Base-by-base conservation (phyloP, 1,284 basidiomycete genomes). In the Moesziomyces sp. region DNA sequence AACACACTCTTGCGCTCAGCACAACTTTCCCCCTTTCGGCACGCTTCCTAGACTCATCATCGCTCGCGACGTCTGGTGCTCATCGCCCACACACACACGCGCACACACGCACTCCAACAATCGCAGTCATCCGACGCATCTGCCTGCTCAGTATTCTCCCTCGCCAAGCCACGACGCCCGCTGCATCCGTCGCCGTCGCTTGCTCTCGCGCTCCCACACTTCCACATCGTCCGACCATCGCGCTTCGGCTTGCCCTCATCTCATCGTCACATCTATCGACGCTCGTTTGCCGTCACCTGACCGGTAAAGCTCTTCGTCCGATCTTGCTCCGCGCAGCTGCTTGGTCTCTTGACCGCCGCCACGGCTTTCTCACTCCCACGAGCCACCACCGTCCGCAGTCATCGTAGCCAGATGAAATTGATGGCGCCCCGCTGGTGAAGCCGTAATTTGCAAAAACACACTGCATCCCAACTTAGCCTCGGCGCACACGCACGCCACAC, bases 21-120 rank as follows among this genome's bases (percentile, higher is more conserved):
- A 34, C 24, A 24, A 13, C 45, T 35, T 26, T 23, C 42, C 18
- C 28, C 42, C 18, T 54, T 21, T 52, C 47, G 38, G 43, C 49
- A 52, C 66, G 66, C 66, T 69, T 44, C 66, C 66, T 69, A 69
- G 56, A 58, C 60, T 69, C 66, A 59, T 42, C 66, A 52, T 59
- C 53, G 40, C 19, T 18, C 14, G 38, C 38, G 38, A 18, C 38
- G 38, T 40, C 38, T 40, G 7, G 19, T 23, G 18, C 30, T 21
- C 19, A 38, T 24, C 43, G 30, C 40, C 6, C 26, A 7, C 26
- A 28, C 26, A 28, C 5, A 28, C 26, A 21, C 28, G 42, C 21
- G 11, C 42, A 26, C 16, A 42, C n/a, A 23, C 19, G 4, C 45
- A 26, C 45, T 46, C 45, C 19, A 23, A 23, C 18, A 8, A 14